phyloP scores from a whole-genome alignment of 2,329 filamentous ascomycete species.

The Cladosporium sp. region DNA sequence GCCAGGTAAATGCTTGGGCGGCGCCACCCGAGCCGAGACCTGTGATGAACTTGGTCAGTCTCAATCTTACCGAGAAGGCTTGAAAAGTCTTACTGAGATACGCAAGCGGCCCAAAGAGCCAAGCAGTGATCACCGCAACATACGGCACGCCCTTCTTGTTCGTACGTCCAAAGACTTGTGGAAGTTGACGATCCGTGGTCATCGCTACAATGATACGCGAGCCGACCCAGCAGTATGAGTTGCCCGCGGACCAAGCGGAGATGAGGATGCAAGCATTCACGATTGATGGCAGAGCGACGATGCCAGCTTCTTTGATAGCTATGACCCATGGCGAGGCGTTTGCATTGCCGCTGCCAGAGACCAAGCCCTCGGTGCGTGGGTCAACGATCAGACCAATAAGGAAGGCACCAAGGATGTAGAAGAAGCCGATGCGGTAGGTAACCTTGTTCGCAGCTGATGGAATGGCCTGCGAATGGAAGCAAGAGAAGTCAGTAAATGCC shows the following conservation, averaged over 20 bases:
- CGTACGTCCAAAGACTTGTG: constrained; percentile 52
- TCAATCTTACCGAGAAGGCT: background rate
- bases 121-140: constrained; percentile 51
- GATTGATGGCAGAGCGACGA: constrained; percentile 63
- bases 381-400: constrained; percentile 59
- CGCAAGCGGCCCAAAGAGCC: constrained; percentile 31
- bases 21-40: constrained; percentile 20
- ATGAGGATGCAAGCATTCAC: constrained; percentile 75
- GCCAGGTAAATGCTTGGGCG: constrained; percentile 21
- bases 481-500: too few relatives aligned
- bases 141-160: constrained; percentile 54
- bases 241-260: constrained; percentile 65
- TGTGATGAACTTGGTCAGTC: background rate
- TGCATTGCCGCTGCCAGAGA: constrained; percentile 37
- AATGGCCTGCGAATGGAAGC: constrained; percentile 28
- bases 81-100: constrained; percentile 32
- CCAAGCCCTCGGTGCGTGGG: constrained; percentile 48
- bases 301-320: constrained; percentile 63
- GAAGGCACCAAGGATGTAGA: constrained; percentile 54
- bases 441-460: constrained; percentile 51
- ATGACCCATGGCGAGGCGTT: constrained; percentile 61
- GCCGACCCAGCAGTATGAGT: constrained; percentile 47
- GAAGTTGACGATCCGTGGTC: constrained; percentile 57
- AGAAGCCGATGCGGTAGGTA: constrained; percentile 35
- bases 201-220: constrained; percentile 58